Conservation (phyloP, 768 basidiomycete genomes). For the Hypholoma fasciculare region DNA sequence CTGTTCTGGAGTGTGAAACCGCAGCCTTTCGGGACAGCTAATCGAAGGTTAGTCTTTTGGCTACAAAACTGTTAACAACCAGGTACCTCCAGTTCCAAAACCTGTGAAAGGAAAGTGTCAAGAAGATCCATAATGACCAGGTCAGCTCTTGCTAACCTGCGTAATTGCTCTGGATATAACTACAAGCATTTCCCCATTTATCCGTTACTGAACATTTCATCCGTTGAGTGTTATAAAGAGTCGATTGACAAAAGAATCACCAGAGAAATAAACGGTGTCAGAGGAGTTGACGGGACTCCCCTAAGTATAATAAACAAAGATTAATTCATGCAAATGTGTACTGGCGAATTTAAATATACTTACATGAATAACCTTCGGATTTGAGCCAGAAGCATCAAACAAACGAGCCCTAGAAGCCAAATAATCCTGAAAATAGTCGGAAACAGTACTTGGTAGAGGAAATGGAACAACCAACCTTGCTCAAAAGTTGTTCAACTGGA, state of each 20-base stretch:
- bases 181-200: conserved; percentile 89
- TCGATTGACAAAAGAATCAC: conserved; percentile 30
- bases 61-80: not conserved
- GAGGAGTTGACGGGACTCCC: conserved; percentile 84
- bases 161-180: conserved; percentile 88
- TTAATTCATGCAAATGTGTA: not conserved
- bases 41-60: not conserved
- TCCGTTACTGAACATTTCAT: conserved; percentile 57
- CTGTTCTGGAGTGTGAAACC: conserved; percentile 98
- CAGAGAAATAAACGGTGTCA: conserved; percentile 95
- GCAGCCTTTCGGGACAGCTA: conserved; percentile 89
- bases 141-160: conserved; percentile 49
- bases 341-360: conserved; percentile 12
- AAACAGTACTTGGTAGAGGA: not conserved
- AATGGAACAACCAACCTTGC: conserved; percentile 53
- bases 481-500: conserved; percentile 81
- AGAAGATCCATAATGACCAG: not conserved
- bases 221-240: not conserved
- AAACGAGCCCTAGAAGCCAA: conserved; percentile 76
- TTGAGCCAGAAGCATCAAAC: conserved; percentile 69
- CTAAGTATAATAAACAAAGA: conserved; percentile 30
- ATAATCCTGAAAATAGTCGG: conserved; percentile 65
- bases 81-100: conserved; percentile 83
- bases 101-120: conserved; percentile 37
- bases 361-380: conserved; percentile 58